These are phyloP conservation scores for Voacanga thouarsii DNA, from an alignment of 257 asterid species.

Conservation along the genomic window DNA sequence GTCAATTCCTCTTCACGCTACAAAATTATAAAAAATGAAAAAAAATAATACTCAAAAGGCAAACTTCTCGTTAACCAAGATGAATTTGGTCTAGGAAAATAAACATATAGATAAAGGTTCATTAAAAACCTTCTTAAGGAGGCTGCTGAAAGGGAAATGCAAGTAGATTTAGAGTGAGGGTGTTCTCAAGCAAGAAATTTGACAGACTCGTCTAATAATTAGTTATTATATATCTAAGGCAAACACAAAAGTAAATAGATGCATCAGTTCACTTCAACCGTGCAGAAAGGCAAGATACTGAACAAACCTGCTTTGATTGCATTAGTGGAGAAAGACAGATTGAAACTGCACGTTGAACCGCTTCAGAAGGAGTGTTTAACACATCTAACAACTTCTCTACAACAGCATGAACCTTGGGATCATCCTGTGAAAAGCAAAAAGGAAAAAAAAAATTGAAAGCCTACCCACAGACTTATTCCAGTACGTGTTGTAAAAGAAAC, in stretches of 20 bases:
- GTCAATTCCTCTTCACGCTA: neutral
- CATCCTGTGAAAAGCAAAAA: constrained; percentile 52
- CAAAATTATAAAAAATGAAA: neutral
- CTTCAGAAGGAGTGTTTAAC: constrained; percentile 93
- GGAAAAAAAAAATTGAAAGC: constrained; percentile 7
- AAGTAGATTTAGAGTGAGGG: neutral
- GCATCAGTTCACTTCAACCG: constrained; percentile 10
- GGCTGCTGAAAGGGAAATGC: neutral
- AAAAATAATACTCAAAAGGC: neutral
- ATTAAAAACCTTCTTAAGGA: neutral
- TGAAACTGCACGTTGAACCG: constrained; percentile 97
- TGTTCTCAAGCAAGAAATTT: neutral
- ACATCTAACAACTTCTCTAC: constrained; percentile 97
- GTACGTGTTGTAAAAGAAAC: constrained; percentile 4
- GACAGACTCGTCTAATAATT: neutral
- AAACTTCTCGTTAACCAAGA: neutral
- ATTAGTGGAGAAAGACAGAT: constrained; percentile 88
- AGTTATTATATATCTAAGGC: neutral
- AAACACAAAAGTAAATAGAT: neutral
- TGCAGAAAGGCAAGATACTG: neutral
- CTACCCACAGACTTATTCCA: neutral
- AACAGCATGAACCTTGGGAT: constrained; percentile 94
- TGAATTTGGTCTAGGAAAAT: neutral
- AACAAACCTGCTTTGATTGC: constrained; percentile 85
- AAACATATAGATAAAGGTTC: neutral